Conservation (phyloP, 441 rosid species). For the Capsella rubella region DNA sequence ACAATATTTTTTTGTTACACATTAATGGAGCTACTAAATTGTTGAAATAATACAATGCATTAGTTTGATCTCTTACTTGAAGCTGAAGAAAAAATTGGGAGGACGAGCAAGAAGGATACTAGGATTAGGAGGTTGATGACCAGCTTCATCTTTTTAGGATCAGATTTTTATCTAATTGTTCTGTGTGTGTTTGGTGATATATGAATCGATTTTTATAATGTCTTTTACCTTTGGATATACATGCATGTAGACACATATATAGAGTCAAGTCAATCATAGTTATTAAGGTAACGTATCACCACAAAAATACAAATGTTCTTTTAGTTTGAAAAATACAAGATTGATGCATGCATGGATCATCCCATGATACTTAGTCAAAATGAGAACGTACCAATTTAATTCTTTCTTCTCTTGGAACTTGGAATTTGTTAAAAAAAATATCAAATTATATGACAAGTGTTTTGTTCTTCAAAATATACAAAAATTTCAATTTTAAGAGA, state of each 20-base stretch:
- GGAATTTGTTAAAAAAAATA: too few relatives aligned
- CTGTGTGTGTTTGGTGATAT: background rate
- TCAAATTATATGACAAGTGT: too few relatives aligned
- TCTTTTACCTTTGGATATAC: background rate
- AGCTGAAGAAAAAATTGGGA: conserved; percentile 39
- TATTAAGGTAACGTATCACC: background rate
- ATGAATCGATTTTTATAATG: background rate
- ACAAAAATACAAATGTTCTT: too few relatives aligned
- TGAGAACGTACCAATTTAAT: too few relatives aligned
- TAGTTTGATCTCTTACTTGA: background rate
- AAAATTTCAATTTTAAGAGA: too few relatives aligned
- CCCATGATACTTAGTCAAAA: too few relatives aligned
- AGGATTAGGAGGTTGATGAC: background rate
- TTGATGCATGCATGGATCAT: too few relatives aligned
- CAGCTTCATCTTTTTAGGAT: conserved; percentile 32
- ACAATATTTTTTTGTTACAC: too few relatives aligned
- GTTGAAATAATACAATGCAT: conserved; percentile 7
- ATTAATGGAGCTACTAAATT: background rate
- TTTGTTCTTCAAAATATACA: too few relatives aligned
- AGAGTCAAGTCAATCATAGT: background rate
- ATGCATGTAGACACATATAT: background rate
- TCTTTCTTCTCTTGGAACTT: too few relatives aligned
- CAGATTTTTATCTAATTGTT: background rate
- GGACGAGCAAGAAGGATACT: conserved; percentile 33
- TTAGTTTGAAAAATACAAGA: too few relatives aligned